phyloP scores from a whole-genome alignment of 331 rosid genomes.

The Cydonia oblonga region DNA sequence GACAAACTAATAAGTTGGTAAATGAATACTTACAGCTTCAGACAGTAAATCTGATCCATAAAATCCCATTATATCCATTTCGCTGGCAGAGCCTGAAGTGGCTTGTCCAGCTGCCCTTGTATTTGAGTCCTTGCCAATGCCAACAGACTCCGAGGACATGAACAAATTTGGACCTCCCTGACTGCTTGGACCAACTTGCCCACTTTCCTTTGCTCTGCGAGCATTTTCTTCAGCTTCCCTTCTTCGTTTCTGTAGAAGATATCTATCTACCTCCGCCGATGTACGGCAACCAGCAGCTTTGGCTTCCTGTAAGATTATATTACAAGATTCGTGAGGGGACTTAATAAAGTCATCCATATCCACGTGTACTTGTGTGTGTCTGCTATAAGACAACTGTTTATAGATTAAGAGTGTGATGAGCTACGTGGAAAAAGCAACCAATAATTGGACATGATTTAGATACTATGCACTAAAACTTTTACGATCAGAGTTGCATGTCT shows the following conservation, averaged over 20 bases:
- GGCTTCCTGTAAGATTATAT: constrained; percentile 50
- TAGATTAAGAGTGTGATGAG: no score
- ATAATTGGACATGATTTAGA: no score
- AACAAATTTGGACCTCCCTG: constrained; percentile 57
- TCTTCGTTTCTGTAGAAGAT: constrained; percentile 49
- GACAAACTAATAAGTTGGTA: background rate
- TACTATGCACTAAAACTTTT: no score
- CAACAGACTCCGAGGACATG: constrained; percentile 43
- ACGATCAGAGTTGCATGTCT: no score
- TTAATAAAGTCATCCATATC: background rate
- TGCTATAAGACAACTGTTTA: background rate
- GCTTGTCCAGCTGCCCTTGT: constrained; percentile 55
- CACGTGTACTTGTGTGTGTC: background rate
- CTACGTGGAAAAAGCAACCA: no score
- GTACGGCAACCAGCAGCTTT: constrained; percentile 69
- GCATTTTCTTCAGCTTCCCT: constrained; percentile 60
- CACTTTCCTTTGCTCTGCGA: constrained; percentile 44
- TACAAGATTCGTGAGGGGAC: background rate
- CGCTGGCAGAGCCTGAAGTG: constrained; percentile 44
- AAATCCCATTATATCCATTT: constrained; percentile 52
- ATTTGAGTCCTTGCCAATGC: constrained; percentile 47
- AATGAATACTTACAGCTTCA: constrained; percentile 55
- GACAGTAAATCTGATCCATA: constrained; percentile 77
- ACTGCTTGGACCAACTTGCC: constrained; percentile 56
- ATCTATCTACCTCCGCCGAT: constrained; percentile 59